Base-by-base conservation (phyloP, 1,139 yeast species). In the Maudiozyma humilis region DNA sequence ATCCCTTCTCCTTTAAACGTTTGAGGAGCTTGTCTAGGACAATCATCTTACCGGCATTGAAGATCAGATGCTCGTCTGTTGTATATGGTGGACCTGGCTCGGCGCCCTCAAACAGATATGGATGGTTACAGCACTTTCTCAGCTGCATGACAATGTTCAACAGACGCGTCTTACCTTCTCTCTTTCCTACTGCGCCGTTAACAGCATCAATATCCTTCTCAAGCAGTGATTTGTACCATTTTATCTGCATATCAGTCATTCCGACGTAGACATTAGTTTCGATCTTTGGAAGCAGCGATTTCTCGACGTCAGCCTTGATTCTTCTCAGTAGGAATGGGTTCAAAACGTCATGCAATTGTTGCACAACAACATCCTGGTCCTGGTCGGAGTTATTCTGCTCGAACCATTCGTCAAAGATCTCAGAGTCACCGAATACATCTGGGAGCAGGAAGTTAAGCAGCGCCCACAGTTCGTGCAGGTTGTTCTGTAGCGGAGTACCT, bases 1-100 rank as follows among this genome's bases (percentile, higher is more conserved):
- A 79, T 2, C 91, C 91, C 59, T 82, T 83, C 44, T 69, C 70
- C 48, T 73, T 75, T 50, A 79, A 70, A 53, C 79, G 78, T 54
- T 74, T 77, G 58, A 83, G 66, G 49, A 83, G 61, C 56, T 78
- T 78, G 60, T 83, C 91, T 54, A 83, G 68, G 20, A 83, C 80
- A 40, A 79, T 71, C 79, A 83, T 75, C 57, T 83, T 83, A 47
- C 80, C 82, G 1, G 88, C 73, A 60, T 82, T 83, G 59, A 62
- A 81, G 27, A 83, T 79, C 56, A 83, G 71, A 65, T 83, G 93
- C 59, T 83, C 91, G 63, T 82, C 93, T 0, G 89, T 83, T 4
- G 91, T 83, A 55, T 70, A 83, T 17, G 93, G 91, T 20, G 93
- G 93, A 6, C 93, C 93, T 0, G 91, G 93, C 59, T 83, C 93